These are phyloP conservation scores for Cicer yamashitae DNA, from an alignment of 306 rosid genomes.

Conservation along the genomic window DNA sequence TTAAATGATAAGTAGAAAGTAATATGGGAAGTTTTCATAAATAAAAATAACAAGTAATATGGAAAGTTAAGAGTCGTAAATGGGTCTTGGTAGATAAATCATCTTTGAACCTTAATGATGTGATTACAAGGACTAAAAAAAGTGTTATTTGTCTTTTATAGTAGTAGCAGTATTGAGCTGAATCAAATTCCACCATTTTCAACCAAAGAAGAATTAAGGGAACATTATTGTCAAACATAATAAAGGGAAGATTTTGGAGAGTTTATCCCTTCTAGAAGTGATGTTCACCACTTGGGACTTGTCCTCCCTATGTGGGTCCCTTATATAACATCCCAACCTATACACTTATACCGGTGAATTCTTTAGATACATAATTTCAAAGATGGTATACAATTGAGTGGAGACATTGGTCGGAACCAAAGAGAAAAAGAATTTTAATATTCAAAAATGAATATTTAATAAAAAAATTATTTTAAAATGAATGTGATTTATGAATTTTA, in stretches of 20 bases:
- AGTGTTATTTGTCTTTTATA: conserved; percentile 33
- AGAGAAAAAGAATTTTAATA: too few relatives aligned
- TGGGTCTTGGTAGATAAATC: neutral
- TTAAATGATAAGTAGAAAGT: neutral
- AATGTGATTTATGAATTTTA: too few relatives aligned
- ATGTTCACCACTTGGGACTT: conserved; percentile 31
- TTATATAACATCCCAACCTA: neutral
- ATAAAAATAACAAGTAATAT: neutral
- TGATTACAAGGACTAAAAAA: neutral
- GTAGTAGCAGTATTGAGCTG: neutral
- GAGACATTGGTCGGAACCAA: too few relatives aligned
- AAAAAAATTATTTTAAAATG: too few relatives aligned
- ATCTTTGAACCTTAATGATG: neutral
- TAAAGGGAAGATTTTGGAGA: neutral
- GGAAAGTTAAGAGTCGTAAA: neutral
- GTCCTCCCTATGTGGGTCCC: conserved; percentile 4
- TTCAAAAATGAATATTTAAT: too few relatives aligned
- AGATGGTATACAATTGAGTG: too few relatives aligned
- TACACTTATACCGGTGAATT: neutral
- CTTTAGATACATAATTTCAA: too few relatives aligned
- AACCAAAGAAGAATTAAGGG: neutral
- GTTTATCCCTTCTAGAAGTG: conserved; percentile 38
- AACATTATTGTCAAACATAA: too few relatives aligned
- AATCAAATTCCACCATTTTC: conserved; percentile 10
- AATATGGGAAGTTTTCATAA: neutral